These are phyloP conservation scores for Gilbertella persicaria DNA, from an alignment of 371 early-diverging fungal species.

Conservation along the genomic window DNA sequence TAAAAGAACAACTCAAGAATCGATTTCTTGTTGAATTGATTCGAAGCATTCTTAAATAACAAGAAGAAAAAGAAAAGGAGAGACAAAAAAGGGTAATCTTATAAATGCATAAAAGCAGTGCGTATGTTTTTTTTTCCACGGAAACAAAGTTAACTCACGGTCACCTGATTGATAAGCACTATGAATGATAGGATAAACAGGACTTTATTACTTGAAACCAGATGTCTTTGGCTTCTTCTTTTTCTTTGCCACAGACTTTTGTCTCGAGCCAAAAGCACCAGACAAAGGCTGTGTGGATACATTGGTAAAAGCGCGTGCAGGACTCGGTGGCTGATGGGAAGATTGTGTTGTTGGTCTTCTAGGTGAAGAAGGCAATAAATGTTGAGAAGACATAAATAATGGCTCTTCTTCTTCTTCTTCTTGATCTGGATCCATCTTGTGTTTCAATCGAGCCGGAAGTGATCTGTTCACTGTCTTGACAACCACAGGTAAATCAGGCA, in stretches of 20 bases:
- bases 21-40: neutral
- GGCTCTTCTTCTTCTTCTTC: neutral
- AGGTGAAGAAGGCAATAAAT: neutral
- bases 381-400: neutral
- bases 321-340: neutral
- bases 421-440: neutral
- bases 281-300: conserved; percentile 16
- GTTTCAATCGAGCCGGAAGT: no score
- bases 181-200: neutral
- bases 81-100: neutral
- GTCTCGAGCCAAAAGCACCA: conserved; percentile 15
- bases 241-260: conserved; percentile 11
- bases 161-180: conserved; percentile 19
- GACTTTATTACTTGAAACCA: conserved; percentile 13
- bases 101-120: no score
- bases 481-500: neutral
- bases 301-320: neutral
- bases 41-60: conserved; percentile 13
- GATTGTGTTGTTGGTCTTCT: neutral
- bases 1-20: neutral
- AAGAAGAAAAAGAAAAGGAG: neutral
- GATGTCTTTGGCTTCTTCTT: conserved; percentile 17
- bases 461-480: neutral
- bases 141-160: conserved; percentile 15
- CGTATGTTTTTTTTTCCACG: conserved; percentile 18